Conservation (phyloP, 2,329 filamentous ascomycete genomes). For the Monosporascus sp. region DNA sequence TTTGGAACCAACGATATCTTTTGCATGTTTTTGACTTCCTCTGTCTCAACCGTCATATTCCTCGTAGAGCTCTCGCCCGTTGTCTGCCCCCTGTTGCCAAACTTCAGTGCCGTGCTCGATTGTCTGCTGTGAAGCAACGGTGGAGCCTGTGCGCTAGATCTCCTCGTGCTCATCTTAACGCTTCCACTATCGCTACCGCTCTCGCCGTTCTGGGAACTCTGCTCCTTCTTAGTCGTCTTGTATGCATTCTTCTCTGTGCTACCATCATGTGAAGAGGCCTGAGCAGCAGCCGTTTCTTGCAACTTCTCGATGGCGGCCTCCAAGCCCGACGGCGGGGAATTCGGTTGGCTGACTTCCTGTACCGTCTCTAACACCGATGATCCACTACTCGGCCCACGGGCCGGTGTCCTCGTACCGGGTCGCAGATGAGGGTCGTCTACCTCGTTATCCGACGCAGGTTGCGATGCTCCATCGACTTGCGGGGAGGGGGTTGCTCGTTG, state of each 20-base stretch:
- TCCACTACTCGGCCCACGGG: constrained; percentile 53
- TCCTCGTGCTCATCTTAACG: constrained; percentile 35
- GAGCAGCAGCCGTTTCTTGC: constrained; percentile 42
- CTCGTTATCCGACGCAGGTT: constrained; percentile 44
- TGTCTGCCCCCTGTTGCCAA: constrained; percentile 61
- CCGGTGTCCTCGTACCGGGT: constrained; percentile 55
- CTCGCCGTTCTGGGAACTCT: constrained; percentile 45
- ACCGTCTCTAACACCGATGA: constrained; percentile 77
- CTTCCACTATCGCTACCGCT: constrained; percentile 64
- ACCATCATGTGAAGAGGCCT: constrained; percentile 31
- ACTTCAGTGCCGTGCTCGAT: constrained; percentile 61
- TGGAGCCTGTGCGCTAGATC: constrained; percentile 39
- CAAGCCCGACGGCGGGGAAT: constrained; percentile 53
- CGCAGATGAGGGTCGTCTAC: constrained; percentile 44
- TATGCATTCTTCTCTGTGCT: constrained; percentile 34
- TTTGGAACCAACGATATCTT: constrained; percentile 69
- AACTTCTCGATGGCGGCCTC: constrained; percentile 46
- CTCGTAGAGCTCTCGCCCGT: constrained; percentile 66
- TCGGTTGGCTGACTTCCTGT: constrained; percentile 77
- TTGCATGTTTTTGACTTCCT: constrained; percentile 87
- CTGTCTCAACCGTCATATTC: constrained; percentile 97
- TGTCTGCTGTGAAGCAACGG: constrained; percentile 56
- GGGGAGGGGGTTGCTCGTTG: constrained; percentile 45
- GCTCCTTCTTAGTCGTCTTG: constrained; percentile 41
- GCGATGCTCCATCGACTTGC: constrained; percentile 33